Evolutionary conservation across 2,329 filamentous ascomycete species (phyloP).

Genomic region (Aspergillus proliferans): DNA sequence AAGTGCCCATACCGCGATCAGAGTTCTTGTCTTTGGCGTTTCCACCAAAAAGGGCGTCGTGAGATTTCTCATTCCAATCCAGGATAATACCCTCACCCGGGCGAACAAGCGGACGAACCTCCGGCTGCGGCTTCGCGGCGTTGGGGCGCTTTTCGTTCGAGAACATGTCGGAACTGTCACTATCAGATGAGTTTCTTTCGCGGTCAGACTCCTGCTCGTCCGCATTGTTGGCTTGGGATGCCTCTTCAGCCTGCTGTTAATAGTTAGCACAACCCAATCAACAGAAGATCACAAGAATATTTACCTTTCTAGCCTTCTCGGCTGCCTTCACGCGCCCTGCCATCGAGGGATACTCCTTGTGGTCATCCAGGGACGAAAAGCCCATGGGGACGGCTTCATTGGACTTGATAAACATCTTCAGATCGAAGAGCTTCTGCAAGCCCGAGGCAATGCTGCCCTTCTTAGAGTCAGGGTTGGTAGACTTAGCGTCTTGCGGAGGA

Average conservation of each 20-base stretch:
- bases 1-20: slow-evolving; percentile 56
- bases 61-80: slow-evolving; percentile 71
- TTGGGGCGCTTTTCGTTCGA: slow-evolving; percentile 8
- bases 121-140: slow-evolving; percentile 17
- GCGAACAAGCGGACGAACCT: slow-evolving; percentile 62
- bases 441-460: slow-evolving; percentile 54
- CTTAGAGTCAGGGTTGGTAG: slow-evolving; percentile 43
- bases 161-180: slow-evolving; percentile 23
- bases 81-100: slow-evolving; percentile 79
- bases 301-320: slow-evolving; percentile 13
- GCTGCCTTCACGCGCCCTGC: slow-evolving; percentile 38
- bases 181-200: slow-evolving; percentile 21
- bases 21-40: slow-evolving; percentile 41
- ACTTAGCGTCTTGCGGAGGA: slow-evolving; percentile 9
- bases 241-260: neutral
- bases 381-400: slow-evolving; percentile 62
- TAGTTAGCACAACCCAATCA: neutral
- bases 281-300: neutral
- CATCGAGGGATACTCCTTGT: slow-evolving; percentile 52
- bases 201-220: slow-evolving; percentile 12
- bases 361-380: slow-evolving; percentile 58
- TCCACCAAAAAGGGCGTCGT: slow-evolving; percentile 61
- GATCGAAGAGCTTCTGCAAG: slow-evolving; percentile 68
- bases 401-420: slow-evolving; percentile 56
- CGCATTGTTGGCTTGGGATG: neutral